Conservation (phyloP, 108 stramenopile species). For the Poteriospumella lacustris region DNA sequence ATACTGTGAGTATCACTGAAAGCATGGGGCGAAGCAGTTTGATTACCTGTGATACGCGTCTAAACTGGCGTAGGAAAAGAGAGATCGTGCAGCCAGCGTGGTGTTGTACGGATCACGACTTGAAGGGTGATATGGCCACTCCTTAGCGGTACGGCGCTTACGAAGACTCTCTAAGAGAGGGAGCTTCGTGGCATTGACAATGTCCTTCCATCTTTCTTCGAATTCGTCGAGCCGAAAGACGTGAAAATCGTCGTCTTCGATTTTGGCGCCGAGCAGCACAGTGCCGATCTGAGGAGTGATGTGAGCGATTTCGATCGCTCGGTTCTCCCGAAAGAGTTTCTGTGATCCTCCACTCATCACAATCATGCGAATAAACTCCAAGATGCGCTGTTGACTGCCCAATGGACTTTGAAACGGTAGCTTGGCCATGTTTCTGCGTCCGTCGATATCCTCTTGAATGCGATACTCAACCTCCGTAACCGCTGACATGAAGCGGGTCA, state of each 20-base stretch:
- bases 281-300: background rate
- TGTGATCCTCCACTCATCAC: background rate
- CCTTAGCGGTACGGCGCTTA: background rate
- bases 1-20: background rate
- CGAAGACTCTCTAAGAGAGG: background rate
- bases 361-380: background rate
- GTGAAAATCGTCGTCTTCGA: background rate
- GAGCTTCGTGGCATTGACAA: background rate
- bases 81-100: background rate
- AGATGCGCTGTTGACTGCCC: background rate
- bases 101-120: background rate
- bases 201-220: background rate
- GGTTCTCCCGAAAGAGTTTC: background rate
- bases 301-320: background rate
- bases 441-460: too few species aligned
- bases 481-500: background rate
- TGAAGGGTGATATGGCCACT: background rate
- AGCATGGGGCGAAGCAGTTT: background rate
- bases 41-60: background rate
- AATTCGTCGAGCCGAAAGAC: background rate
- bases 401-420: background rate
- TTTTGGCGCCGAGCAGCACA: background rate
- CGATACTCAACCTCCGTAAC: background rate
- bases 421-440: too few species aligned
- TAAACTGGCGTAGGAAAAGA: background rate